Evolutionary conservation across 352 stramenopile genomes (phyloP).

Genomic region (Pythium rishiriense): DNA sequence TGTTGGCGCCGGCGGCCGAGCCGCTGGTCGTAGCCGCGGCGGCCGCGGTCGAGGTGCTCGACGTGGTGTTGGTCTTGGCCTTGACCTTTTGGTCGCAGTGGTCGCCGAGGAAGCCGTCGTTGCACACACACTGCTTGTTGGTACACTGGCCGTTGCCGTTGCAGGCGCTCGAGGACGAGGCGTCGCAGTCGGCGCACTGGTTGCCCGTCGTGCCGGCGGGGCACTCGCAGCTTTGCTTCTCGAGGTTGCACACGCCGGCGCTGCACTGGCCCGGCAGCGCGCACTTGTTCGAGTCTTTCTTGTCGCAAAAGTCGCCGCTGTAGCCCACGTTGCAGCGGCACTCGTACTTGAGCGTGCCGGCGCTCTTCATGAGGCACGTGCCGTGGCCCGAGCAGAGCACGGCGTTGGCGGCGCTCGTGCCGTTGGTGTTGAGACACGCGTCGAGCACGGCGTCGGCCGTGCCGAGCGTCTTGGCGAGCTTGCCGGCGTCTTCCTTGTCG

Average conservation of each 20-base stretch:
- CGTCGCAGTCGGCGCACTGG: conserved; percentile 75
- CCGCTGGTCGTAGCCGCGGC: background rate
- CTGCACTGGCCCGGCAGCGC: conserved; percentile 67
- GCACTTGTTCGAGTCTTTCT: conserved; percentile 75
- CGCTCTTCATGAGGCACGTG: conserved; percentile 48
- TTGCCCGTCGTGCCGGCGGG: conserved; percentile 59
- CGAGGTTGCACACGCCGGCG: conserved; percentile 66
- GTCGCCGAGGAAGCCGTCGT: conserved; percentile 57
- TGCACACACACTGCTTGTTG: conserved; percentile 54
- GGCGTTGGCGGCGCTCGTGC: conserved; percentile 35
- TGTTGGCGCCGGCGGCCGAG: background rate
- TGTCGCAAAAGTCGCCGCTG: conserved; percentile 55
- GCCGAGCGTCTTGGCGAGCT: conserved; percentile 52
- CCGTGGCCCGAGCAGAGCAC: conserved; percentile 65
- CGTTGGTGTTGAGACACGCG: conserved; percentile 50
- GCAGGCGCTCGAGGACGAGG: conserved; percentile 53
- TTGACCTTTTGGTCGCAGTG: conserved; percentile 72
- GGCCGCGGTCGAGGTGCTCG: background rate
- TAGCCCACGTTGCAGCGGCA: conserved; percentile 80
- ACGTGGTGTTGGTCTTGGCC: conserved; percentile 19
- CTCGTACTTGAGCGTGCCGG: conserved; percentile 51
- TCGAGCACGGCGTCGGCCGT: conserved; percentile 45
- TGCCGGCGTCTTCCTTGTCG: conserved; percentile 43
- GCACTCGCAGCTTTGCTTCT: conserved; percentile 66
- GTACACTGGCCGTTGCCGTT: conserved; percentile 60